Evolutionary conservation across 345 rosid genomes (phyloP).

Genomic region (Aquilaria malaccensis): DNA sequence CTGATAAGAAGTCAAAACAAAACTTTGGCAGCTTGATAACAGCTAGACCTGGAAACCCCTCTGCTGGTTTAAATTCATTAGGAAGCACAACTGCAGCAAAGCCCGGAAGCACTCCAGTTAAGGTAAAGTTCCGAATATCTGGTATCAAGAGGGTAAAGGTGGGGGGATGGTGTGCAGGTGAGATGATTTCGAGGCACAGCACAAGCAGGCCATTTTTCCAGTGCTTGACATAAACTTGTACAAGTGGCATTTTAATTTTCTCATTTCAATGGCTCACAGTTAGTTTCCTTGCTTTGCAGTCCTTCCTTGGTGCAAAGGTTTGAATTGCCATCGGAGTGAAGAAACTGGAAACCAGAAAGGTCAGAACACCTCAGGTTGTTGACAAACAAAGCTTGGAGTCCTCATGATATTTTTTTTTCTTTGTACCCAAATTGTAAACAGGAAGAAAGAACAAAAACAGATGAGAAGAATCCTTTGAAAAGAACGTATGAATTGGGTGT

Average conservation of each 20-base stretch:
- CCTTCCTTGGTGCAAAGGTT: slow-evolving; percentile 46
- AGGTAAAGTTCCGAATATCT: slow-evolving; percentile 23
- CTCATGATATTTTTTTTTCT: slow-evolving; percentile 12
- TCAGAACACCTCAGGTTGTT: slow-evolving; percentile 9
- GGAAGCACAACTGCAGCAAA: slow-evolving; percentile 36
- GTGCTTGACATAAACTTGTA: neutral
- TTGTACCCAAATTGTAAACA: slow-evolving; percentile 23
- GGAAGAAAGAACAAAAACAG: slow-evolving; percentile 17
- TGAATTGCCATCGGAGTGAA: slow-evolving; percentile 19
- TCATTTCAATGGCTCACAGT: neutral
- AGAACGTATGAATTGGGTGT: slow-evolving; percentile 27
- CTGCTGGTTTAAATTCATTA: slow-evolving; percentile 24
- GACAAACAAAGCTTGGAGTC: slow-evolving; percentile 22
- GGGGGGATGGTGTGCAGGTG: neutral
- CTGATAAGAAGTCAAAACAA: slow-evolving; percentile 40
- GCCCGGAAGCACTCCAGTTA: slow-evolving; percentile 40
- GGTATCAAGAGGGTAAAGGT: neutral
- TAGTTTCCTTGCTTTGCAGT: slow-evolving; percentile 24
- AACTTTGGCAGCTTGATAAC: slow-evolving; percentile 36
- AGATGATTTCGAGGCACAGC: neutral
- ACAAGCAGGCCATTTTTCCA: neutral
- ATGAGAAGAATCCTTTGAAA: slow-evolving; percentile 19
- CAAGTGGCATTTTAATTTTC: neutral
- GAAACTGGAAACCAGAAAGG: slow-evolving; percentile 6
- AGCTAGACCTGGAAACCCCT: slow-evolving; percentile 36